Evolutionary conservation across 2,329 filamentous ascomycete species (phyloP).

Genomic region (Volutella citrinella): DNA sequence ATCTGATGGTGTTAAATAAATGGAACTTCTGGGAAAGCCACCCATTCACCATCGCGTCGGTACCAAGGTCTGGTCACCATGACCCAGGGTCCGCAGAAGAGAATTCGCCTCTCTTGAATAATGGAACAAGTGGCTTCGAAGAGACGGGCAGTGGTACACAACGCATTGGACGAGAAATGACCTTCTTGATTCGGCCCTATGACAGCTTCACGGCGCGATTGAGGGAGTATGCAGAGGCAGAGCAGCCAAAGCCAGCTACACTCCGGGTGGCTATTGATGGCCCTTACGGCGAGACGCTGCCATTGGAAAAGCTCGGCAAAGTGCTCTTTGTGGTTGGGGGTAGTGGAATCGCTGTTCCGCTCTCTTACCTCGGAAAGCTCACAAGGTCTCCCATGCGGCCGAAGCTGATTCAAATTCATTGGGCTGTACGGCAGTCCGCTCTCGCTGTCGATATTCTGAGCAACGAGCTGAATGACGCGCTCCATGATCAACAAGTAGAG

Average conservation of each 20-base stretch:
- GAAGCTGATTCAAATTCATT: constrained; percentile 34
- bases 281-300: constrained; percentile 40
- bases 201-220: constrained; percentile 42
- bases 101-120: constrained; percentile 33
- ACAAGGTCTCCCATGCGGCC: constrained; percentile 12
- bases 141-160: too few relatives aligned
- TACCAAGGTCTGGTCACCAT: constrained; percentile 13
- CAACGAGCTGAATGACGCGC: constrained; percentile 28
- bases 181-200: constrained; percentile 44
- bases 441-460: constrained; percentile 35
- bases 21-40: constrained; percentile 46
- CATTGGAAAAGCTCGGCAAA: constrained; percentile 35
- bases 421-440: constrained; percentile 40
- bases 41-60: constrained; percentile 44
- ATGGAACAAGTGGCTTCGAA: too few relatives aligned
- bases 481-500: constrained; percentile 27
- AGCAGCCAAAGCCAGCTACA: constrained; percentile 21
- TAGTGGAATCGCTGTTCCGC: constrained; percentile 41
- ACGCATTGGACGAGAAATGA: too few relatives aligned
- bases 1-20: constrained; percentile 40
- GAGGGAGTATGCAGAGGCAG: constrained; percentile 24
- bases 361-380: constrained; percentile 36
- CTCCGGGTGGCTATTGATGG: constrained; percentile 42
- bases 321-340: constrained; percentile 44
- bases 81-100: constrained; percentile 25